These are phyloP conservation scores for Magnolia kwangsiensis DNA, from an alignment of 164 flowering plant genomes.

Conservation along the genomic window DNA sequence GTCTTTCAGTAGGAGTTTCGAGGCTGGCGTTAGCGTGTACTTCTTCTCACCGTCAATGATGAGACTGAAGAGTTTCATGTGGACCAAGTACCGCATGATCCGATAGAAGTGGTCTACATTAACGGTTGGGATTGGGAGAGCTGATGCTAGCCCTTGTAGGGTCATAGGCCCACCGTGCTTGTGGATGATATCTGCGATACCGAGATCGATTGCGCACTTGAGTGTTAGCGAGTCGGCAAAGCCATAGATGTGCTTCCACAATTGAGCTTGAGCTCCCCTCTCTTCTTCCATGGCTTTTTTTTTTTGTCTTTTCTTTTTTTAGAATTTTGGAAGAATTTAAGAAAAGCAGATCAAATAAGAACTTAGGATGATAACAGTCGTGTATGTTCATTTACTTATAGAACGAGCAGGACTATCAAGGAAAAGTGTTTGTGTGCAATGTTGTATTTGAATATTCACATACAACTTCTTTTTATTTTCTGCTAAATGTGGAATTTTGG, in stretches of 20 bases:
- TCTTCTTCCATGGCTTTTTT: background rate
- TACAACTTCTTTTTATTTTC: too few species aligned
- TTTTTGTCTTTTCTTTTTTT: too few species aligned
- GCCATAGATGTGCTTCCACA: slow-evolving; percentile 28
- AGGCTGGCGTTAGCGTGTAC: slow-evolving; percentile 4
- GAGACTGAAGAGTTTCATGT: slow-evolving; percentile 27
- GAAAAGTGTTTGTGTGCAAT: too few species aligned
- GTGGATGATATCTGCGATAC: slow-evolving; percentile 43
- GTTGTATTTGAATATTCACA: too few species aligned
- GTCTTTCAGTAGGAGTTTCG: slow-evolving; percentile 1
- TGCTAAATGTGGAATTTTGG: too few species aligned
- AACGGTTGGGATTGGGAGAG: slow-evolving; percentile 16
- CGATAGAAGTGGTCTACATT: slow-evolving; percentile 35
- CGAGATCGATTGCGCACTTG: slow-evolving; percentile 47
- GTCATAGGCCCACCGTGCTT: slow-evolving; percentile 32
- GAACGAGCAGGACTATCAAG: too few species aligned
- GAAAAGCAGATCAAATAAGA: too few species aligned
- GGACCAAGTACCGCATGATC: slow-evolving; percentile 45
- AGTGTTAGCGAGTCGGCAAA: slow-evolving; percentile 43
- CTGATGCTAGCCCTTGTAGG: slow-evolving; percentile 24
- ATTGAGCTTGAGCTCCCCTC: slow-evolving; percentile 2
- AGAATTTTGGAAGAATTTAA: too few species aligned
- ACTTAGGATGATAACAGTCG: too few species aligned
- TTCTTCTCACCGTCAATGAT: background rate
- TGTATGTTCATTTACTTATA: too few species aligned